These are phyloP conservation scores for Citeromyces nyonsensis DNA, from an alignment of 805 yeast genomes.

Conservation along the genomic window DNA sequence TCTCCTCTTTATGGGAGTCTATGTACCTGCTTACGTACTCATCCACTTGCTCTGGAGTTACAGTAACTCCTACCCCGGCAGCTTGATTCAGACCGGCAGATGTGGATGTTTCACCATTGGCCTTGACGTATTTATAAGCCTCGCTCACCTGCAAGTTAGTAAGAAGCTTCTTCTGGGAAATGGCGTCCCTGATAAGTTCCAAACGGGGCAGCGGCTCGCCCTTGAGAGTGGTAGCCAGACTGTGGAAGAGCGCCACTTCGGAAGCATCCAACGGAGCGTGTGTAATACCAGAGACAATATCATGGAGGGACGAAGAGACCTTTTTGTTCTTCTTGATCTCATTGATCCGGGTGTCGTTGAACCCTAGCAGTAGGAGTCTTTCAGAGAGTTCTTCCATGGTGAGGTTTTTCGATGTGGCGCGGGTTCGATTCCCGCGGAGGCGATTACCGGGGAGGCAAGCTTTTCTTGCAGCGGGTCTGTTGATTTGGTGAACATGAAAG, in stretches of 20 bases:
- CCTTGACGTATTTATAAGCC: constrained; percentile 60
- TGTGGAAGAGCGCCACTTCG: constrained; percentile 52
- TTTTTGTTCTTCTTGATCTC: constrained; percentile 81
- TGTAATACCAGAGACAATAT: constrained; percentile 29
- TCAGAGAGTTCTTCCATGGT: constrained; percentile 9
- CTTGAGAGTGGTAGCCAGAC: constrained; percentile 61
- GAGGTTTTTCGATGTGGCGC: too few relatives aligned
- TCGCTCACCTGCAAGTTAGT: constrained; percentile 66
- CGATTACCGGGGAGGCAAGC: too few relatives aligned
- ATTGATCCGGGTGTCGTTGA: constrained; percentile 56
- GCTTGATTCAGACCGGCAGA: constrained; percentile 38
- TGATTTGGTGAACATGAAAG: too few relatives aligned
- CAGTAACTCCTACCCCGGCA: constrained; percentile 71
- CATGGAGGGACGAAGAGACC: constrained; percentile 55
- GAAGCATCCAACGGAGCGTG: constrained; percentile 34
- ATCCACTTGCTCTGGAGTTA: constrained; percentile 52
- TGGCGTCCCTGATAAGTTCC: constrained; percentile 38
- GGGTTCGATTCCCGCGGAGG: too few relatives aligned
- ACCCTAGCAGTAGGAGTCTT: constrained; percentile 36
- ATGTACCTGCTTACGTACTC: constrained; percentile 44
- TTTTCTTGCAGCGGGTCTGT: too few relatives aligned
- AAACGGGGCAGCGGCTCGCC: constrained; percentile 36
- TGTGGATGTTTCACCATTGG: constrained; percentile 25
- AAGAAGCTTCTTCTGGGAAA: constrained; percentile 47
- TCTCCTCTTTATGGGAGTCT: constrained; percentile 36